These are phyloP conservation scores for Dipteronia dyeriana DNA, from an alignment of 345 rosid species.

Conservation along the genomic window DNA sequence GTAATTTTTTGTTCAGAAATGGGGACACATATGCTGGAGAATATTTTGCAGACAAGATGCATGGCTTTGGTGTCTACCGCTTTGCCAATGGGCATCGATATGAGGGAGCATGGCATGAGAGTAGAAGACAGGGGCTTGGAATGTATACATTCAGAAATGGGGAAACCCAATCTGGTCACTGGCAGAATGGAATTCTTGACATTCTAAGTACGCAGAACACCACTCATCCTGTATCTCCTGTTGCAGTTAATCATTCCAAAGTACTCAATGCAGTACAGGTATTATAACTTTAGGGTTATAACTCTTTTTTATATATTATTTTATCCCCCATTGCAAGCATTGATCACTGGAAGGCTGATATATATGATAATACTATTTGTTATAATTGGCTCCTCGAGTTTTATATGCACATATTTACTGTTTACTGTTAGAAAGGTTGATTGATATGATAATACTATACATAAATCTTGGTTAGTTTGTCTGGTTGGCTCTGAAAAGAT, in stretches of 20 bases:
- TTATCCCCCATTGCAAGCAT: too few relatives aligned
- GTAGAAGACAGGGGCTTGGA: constrained; percentile 95
- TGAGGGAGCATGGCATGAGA: constrained; percentile 99
- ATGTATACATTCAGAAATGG: constrained; percentile 95
- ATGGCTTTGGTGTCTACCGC: constrained; percentile 84
- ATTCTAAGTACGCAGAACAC: constrained; percentile 81
- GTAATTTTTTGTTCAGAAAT: constrained; percentile 46
- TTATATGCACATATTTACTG: background rate
- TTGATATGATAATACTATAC: background rate
- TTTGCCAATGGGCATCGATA: constrained; percentile 91
- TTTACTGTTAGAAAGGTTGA: background rate
- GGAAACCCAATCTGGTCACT: constrained; percentile 94
- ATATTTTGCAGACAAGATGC: constrained; percentile 98
- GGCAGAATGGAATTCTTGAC: constrained; percentile 88
- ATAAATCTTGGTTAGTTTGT: background rate
- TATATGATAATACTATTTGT: background rate
- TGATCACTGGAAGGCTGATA: too few relatives aligned
- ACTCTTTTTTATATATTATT: too few relatives aligned
- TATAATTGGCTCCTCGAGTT: background rate
- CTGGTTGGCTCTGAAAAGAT: background rate
- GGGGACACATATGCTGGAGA: constrained; percentile 95
- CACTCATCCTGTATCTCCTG: constrained; percentile 56
- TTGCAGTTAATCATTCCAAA: constrained; percentile 86
- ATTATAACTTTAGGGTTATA: background rate
- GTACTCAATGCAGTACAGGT: constrained; percentile 93